Percentiles rank a stretch among this genome's conserved stretches.
These are phyloP conservation scores for Fusarium austroafricanum DNA, from an alignment of 2,329 filamentous ascomycete genomes.

Conservation along the genomic window DNA sequence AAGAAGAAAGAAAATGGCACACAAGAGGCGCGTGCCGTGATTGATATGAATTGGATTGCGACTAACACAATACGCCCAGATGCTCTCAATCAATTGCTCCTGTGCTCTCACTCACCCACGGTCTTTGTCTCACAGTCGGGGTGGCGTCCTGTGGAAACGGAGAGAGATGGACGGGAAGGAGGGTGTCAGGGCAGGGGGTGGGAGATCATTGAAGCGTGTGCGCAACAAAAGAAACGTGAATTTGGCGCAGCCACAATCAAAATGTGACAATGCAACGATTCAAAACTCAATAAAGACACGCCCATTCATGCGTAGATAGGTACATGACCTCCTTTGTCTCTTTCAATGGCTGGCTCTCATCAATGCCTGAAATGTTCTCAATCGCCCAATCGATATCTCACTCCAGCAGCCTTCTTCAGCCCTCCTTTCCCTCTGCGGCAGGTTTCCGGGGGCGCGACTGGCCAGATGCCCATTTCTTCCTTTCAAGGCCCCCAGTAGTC, in stretches of 20 bases:
- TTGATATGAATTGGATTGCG: conserved; percentile 34
- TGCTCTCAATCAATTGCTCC: conserved; percentile 17
- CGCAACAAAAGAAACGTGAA: conserved; percentile 27
- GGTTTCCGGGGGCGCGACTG: conserved; percentile 29
- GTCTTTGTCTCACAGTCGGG: not conserved
- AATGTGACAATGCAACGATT: conserved; percentile 28
- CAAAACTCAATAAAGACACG: conserved; percentile 13
- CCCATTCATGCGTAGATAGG: not conserved
- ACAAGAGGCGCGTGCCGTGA: conserved; percentile 24
- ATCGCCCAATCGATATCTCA: conserved; percentile 20
- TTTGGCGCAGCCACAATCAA: conserved; percentile 26
- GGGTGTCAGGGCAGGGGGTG: conserved; percentile 16
- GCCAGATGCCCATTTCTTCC: conserved; percentile 20
- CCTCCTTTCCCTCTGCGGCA: conserved; percentile 38
- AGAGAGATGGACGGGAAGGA: conserved; percentile 27
- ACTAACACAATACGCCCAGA: conserved; percentile 7
- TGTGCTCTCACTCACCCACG: not conserved
- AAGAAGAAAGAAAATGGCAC: conserved; percentile 5
- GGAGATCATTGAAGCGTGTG: not conserved
- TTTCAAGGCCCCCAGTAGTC: conserved; percentile 10
- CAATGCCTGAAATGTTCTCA: conserved; percentile 21
- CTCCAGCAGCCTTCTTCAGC: conserved; percentile 13
- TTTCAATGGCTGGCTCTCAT: not conserved
- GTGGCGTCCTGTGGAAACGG: conserved; percentile 30
- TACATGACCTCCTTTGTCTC: conserved; percentile 1